Base-by-base conservation (phyloP, 2,329 filamentous ascomycete genomes). In the Alternaria brassicicola region DNA sequence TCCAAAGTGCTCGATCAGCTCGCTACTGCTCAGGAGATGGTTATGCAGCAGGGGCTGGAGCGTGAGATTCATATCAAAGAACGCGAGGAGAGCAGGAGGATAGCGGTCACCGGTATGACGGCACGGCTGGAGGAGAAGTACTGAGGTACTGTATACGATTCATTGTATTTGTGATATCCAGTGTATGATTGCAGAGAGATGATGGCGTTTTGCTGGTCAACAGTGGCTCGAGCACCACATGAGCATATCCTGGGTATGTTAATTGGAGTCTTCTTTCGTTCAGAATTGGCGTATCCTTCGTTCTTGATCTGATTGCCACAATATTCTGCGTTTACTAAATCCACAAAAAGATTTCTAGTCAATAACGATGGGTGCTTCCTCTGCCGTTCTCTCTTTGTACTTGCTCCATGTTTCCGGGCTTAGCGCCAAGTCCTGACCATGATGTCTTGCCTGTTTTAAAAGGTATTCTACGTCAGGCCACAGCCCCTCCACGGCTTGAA, bases 1-100 rank as follows among this genome's bases (percentile, higher is more conserved):
- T 65, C 72, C 26, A 62, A 55, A 39, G 70, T 78, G 23, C 51
- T 82, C 19, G 71, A 75, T 3, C 58, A 70, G 28, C 57, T 82
- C 51, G 64, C 65, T 1, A 69, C 68, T 7, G 67, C 68, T 28
- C 79, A 81, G 71, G 70, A 68, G 38, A 62, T 66, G 17, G 69
- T 69, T 2, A 47, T 63, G 15, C 41, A 52, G 53, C 66, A 57
- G 47, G 66, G 68, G 7, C 10, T 58, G 45, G 65, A 74, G 60
- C 64, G 70, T 6, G 69, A 72, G 36, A 49, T 57, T 5, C 64
- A 69, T 55, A 30, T 62, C 3, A 35, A 35, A 19, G 49, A 71
- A 57, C 62, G 68, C 33, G 65, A 65, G 55, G 55, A 42, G 17
- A 46, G 38, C 12, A 53, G 46, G 50, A 59, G 58, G 45, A 66